These are phyloP conservation scores for Aspergillus sp. DNA, from an alignment of 2,329 filamentous ascomycete species.

Conservation along the genomic window DNA sequence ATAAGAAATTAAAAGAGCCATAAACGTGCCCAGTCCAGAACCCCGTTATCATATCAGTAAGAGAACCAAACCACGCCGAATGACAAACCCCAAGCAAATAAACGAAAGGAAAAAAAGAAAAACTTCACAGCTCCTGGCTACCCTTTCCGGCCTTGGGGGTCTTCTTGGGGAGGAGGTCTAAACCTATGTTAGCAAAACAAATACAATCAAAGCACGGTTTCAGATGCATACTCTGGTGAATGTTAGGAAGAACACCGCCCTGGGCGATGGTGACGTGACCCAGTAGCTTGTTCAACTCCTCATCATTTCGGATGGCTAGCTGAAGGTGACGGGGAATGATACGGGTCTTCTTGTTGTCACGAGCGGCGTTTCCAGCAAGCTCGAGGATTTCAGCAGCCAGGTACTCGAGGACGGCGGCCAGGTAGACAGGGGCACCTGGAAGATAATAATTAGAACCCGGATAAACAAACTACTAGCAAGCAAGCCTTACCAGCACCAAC, in stretches of 20 bases:
- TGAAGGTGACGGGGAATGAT: slow-evolving; percentile 99
- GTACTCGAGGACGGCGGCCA: slow-evolving; percentile 97
- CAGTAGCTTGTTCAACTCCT: slow-evolving; percentile 99
- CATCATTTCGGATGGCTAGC: slow-evolving; percentile 98
- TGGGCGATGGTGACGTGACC: slow-evolving; percentile 93
- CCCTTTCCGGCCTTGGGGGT: slow-evolving; percentile 90
- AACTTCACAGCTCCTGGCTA: slow-evolving; percentile 87
- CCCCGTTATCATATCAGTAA: slow-evolving; percentile 71
- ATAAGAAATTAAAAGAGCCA: slow-evolving; percentile 55
- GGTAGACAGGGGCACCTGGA: slow-evolving; percentile 82
- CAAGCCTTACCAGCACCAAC: slow-evolving; percentile 77
- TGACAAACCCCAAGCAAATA: slow-evolving; percentile 53
- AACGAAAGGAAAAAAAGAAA: slow-evolving; percentile 51
- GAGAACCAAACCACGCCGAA: slow-evolving; percentile 73
- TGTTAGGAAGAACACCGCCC: slow-evolving; percentile 96
- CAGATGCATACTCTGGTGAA: slow-evolving; percentile 65
- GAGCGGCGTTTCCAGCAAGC: slow-evolving; percentile 95
- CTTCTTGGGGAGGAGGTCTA: slow-evolving; percentile 98
- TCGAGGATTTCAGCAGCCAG: slow-evolving; percentile 98
- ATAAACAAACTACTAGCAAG: background rate
- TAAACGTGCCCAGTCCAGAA: slow-evolving; percentile 62
- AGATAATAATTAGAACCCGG: background rate
- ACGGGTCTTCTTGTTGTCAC: slow-evolving; percentile 99
- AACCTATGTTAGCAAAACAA: slow-evolving; percentile 79
- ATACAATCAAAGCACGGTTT: slow-evolving; percentile 80